Base-by-base conservation (phyloP, 768 basidiomycete genomes). In the Leccinellum luteum region DNA sequence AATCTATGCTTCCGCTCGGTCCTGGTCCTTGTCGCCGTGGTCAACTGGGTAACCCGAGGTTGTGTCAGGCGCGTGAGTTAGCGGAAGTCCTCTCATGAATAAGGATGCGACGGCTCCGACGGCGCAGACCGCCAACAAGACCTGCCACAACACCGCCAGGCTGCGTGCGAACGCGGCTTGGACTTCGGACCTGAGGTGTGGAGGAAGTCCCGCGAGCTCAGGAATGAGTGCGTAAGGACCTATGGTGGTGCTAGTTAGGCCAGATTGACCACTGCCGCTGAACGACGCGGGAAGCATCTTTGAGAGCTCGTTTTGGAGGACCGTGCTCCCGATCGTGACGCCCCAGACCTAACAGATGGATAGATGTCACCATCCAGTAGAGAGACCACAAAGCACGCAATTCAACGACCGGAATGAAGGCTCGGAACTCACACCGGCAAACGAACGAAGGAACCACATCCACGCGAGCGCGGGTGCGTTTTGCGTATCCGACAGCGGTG, bases 301-400 rank as follows among this genome's bases (percentile, higher is more conserved):
- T 9, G 65, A 63, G 15, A 86, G 75, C 51, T 77, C 59, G 66
- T 83, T 86, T 60, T 82, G 79, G 7, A 86, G 72, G 47, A 85
- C 74, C 0, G 79, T 75, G 14, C 73, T 74, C 2, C 80, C 78
- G 56, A 86, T 75, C 0, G 78, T 73, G 60, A 84, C 69, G 0
- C 84, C 85, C 78, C 81, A 81, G 6, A 73, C 72, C 76, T 83
- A 14, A 45, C 19, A 19, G 21, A 21, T 7, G 12, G 44, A 23
- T 15, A 15, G 21, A 45, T 23, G 21, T 14, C 6, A 45, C n/a
- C 43, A 14, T 41, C 10, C 27, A 34, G 15, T 15, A 17, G 17
- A 43, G 17, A 43, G 17, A 19, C 44, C 19, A 30, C 3, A 5
- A 31, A 14, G 21, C 53, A 43, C 34, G 57, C 31, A 19, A 6